A percentile compares a stretch with the other conserved stretches of the same genome.
Conservation (phyloP, 768 basidiomycete genomes). For the Naganishia friedmannii region DNA sequence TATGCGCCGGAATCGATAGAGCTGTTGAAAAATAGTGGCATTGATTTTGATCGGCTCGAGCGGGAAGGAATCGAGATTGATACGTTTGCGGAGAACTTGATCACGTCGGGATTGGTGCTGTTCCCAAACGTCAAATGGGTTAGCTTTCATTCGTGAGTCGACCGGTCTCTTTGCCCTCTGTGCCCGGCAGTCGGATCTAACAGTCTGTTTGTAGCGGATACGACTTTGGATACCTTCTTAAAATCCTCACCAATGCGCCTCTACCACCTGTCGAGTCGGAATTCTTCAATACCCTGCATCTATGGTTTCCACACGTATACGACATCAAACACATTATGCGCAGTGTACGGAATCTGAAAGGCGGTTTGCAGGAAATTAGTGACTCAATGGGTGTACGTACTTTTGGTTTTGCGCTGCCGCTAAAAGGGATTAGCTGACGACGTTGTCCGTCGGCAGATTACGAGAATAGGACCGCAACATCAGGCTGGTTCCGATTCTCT, state of each 20-base stretch:
- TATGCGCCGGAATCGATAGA: constrained; percentile 97
- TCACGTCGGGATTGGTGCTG: constrained; percentile 90
- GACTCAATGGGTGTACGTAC: constrained; percentile 85
- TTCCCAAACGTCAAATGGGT: constrained; percentile 89
- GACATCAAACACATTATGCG: constrained; percentile 98
- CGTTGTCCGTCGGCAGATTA: constrained; percentile 59
- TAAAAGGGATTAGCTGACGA: not conserved
- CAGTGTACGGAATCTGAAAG: constrained; percentile 73
- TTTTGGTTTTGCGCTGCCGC: not conserved
- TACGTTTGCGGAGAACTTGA: constrained; percentile 93
- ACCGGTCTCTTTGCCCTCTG: not conserved
- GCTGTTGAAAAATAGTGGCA: constrained; percentile 85
- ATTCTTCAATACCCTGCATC: constrained; percentile 80
- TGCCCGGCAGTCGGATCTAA: not conserved
- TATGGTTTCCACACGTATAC: constrained; percentile 95
- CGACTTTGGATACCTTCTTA: constrained; percentile 98
- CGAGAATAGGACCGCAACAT: constrained; percentile 83
- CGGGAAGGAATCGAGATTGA: constrained; percentile 88
- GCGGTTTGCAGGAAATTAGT: constrained; percentile 88
- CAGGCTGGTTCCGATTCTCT: constrained; percentile 98
- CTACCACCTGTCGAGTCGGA: constrained; percentile 82
- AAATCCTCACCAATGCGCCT: constrained; percentile 73
- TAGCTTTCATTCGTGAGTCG: constrained; percentile 87
- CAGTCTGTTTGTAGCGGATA: constrained; percentile 66
- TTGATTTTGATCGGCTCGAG: constrained; percentile 90